These are phyloP conservation scores for Anthostomella pinea DNA, from an alignment of 2,329 filamentous ascomycete species.

Conservation along the genomic window DNA sequence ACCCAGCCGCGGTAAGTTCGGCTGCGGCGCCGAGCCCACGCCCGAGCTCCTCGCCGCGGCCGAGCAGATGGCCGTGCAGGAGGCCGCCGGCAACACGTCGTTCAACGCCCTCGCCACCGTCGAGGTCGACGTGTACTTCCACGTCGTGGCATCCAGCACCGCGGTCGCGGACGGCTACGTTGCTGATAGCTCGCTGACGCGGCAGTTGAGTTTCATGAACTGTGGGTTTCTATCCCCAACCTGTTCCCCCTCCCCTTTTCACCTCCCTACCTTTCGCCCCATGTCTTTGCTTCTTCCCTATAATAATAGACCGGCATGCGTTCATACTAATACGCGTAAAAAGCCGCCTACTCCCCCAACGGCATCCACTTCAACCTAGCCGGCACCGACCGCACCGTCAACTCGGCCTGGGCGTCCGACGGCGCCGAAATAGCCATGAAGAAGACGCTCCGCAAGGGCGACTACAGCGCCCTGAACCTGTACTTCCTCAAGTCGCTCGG, in stretches of 20 bases:
- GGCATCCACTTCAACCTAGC: slow-evolving; percentile 1
- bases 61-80: too few species aligned
- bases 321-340: too few species aligned
- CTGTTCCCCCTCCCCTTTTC: too few species aligned
- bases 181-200: neutral
- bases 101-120: too few species aligned
- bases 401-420: slow-evolving; percentile 2
- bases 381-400: slow-evolving; percentile 1
- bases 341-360: neutral
- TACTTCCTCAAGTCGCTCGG: slow-evolving; percentile 2
- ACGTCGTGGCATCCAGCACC: neutral
- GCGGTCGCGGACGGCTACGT: neutral
- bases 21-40: too few species aligned
- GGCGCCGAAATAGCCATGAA: slow-evolving; percentile 3
- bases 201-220: neutral
- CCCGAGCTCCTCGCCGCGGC: too few species aligned
- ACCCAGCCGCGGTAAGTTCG: too few species aligned
- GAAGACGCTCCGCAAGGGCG: slow-evolving; percentile 8
- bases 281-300: too few species aligned
- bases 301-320: too few species aligned
- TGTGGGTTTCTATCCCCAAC: neutral
- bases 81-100: too few species aligned
- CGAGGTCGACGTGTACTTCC: neutral
- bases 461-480: slow-evolving; percentile 7
- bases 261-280: too few species aligned